Base-by-base conservation (phyloP, 768 basidiomycete species). In the Amyloporia xantha region DNA sequence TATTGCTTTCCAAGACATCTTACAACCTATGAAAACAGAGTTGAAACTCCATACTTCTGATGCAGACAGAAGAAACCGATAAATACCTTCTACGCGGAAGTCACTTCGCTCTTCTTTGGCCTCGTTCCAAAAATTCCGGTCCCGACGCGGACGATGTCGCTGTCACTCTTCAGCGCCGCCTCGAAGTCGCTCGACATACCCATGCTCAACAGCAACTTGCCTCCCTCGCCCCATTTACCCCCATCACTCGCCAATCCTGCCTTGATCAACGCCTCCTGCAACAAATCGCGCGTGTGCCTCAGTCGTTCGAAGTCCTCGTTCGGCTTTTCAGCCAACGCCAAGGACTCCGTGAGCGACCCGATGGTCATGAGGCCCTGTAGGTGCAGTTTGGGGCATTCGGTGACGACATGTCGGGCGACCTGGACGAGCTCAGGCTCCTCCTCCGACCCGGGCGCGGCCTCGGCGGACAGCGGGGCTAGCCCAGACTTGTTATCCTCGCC, bases 161-260 rank as follows among this genome's bases (percentile, higher is more conserved):
- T 87, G 1, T 93, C 95, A 11, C 82, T 80, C 62, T 72, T 76
- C 42, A 97, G 66, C 3, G 95, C 96, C 24, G 82, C 79, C 62
- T 86, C 89, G 59, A 92, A 98, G 60, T 98, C 95, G 53, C 83
- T 85, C 44, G 91, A 94, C 95, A 97, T 97, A 5, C 95, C 95
- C 93, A 96, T 97, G 50, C 89, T 91, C 63, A 91, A 60, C 57
- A 84, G 23, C 45, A 91, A 62, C 51, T 62, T 65, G 12, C 79
- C 78, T 21, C 72, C 72, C 21, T 71, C 66, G 11, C 83, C 84
- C 54, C 57, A 59, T 36, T 44, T 49, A 41, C 58, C 64, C 26
- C 30, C 52, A 44, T 58, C 59, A 40, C 36, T 42, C 49, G 47
- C 46, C 39, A 54, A 54, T 28, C 60, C 55, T 15, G 52, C 59